Base-by-base conservation (phyloP, 176 grass and related monocot genomes). In the Cenchrus purpureus region DNA sequence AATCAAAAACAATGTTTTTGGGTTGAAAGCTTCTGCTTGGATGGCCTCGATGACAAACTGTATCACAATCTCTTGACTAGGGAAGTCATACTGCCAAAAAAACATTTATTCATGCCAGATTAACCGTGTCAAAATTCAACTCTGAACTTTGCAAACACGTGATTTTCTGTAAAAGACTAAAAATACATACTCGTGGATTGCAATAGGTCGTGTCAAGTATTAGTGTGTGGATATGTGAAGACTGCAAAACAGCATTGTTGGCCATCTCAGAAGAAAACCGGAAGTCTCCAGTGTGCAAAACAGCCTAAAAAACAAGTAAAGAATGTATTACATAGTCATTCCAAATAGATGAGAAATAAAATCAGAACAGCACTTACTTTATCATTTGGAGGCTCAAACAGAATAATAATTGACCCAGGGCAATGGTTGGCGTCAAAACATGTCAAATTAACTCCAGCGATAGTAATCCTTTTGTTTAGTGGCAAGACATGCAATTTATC, bases 391-490 rank as follows among this genome's bases (percentile, higher is more conserved):
- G 93, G 96, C 72, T 98, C 96, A 89, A 98, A 98, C 71, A 94
- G 96, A 85, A 98, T 93, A 77, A 98, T 90, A 25, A 98, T 65
- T 79, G 96, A 89, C 73, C 96, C 96, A 85, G 96, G 96, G 51
- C 96, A 95, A 88, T 98, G 93, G 53, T 98, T 98, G 65, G 96
- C 96, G 89, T 98, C 96, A 61, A 98, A 92, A 82, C 87, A 98
- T 89, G 79, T 95, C 83, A 98, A 89, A 81, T 68, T 86, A 75
- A 98, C 54, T 78, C 96, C 96, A 55, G 83, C 57, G 11, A 98
- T 68, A 80, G 60, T 86, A 76, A 92, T 86, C 69, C 85, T 95
- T 94, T 93, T 62, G 70, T 98, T 98, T 2, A 98, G 83, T 79
- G 96, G 87, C 81, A 98, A 89, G 70, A 98, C 87, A 72, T 93